A percentile compares a stretch with the other conserved stretches of the same genome.
Conservation (phyloP, 352 stramenopile genomes). For the Globisporangium alternatum region DNA sequence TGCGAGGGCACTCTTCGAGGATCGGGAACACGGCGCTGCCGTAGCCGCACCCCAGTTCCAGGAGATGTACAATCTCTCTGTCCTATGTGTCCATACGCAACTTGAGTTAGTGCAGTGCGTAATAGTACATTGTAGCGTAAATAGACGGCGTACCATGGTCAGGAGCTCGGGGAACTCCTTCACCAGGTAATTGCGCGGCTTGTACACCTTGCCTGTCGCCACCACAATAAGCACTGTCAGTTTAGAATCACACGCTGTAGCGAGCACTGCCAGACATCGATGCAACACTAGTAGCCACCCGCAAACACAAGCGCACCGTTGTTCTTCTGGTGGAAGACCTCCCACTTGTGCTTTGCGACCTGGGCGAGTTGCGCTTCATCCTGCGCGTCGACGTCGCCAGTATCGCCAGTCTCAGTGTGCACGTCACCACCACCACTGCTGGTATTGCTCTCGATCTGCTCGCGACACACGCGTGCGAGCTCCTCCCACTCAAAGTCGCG, state of each 20-base stretch:
- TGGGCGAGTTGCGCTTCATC: slow-evolving; percentile 31
- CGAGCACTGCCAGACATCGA: neutral
- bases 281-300: neutral
- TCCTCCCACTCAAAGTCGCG: slow-evolving; percentile 80
- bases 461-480: slow-evolving; percentile 44
- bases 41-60: slow-evolving; percentile 87
- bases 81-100: slow-evolving; percentile 15
- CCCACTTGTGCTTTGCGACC: slow-evolving; percentile 68
- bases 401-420: neutral
- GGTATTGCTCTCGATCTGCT: slow-evolving; percentile 12
- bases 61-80: slow-evolving; percentile 35
- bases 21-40: slow-evolving; percentile 87
- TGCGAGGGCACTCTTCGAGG: slow-evolving; percentile 53
- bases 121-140: neutral
- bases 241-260: neutral
- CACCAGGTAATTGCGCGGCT: slow-evolving; percentile 77
- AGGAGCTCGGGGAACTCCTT: slow-evolving; percentile 82
- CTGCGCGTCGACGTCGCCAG: neutral
- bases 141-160: slow-evolving; percentile 18
- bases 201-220: slow-evolving; percentile 68
- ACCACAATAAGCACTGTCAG: neutral
- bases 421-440: slow-evolving; percentile 9
- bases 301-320: slow-evolving; percentile 34
- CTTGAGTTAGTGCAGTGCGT: neutral
- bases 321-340: slow-evolving; percentile 76